A percentile compares a stretch with the other conserved stretches of the same genome.
These are phyloP conservation scores for Dactylellina leptospora DNA, from an alignment of 2,329 filamentous ascomycete genomes.

Conservation along the genomic window DNA sequence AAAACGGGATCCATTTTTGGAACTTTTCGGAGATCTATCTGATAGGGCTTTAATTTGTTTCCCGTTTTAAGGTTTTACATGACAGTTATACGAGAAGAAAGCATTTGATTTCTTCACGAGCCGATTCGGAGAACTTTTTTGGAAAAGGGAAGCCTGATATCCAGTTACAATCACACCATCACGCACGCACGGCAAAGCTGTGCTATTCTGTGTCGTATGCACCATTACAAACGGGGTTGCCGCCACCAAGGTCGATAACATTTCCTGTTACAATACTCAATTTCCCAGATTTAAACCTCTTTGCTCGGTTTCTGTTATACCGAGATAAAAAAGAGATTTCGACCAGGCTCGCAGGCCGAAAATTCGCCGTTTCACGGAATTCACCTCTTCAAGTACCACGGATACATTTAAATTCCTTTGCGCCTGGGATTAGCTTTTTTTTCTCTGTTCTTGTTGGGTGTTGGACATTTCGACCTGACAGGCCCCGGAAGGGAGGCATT, in stretches of 20 bases:
- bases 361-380: constrained; percentile 29
- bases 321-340: not conserved
- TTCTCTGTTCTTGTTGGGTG: not conserved
- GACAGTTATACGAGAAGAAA: not conserved
- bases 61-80: not conserved
- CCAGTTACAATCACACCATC: constrained; percentile 34
- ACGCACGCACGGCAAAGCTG: too few species aligned
- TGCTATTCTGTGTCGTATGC: too few species aligned
- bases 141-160: constrained; percentile 10
- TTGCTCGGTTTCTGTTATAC: not conserved
- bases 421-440: not conserved
- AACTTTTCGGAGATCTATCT: not conserved
- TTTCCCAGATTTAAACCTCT: not conserved
- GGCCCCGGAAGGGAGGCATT: not conserved
- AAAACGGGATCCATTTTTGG: not conserved
- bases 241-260: not conserved
- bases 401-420: constrained; percentile 1
- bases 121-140: constrained; percentile 8
- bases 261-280: not conserved
- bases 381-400: constrained; percentile 4
- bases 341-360: constrained; percentile 6
- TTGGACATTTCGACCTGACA: not conserved
- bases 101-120: constrained; percentile 32
- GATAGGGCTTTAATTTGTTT: not conserved
- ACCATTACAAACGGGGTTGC: not conserved